Evolutionary conservation across 148 eudicot genomes (phyloP).

Genomic region (Camellia lanceoleosa): DNA sequence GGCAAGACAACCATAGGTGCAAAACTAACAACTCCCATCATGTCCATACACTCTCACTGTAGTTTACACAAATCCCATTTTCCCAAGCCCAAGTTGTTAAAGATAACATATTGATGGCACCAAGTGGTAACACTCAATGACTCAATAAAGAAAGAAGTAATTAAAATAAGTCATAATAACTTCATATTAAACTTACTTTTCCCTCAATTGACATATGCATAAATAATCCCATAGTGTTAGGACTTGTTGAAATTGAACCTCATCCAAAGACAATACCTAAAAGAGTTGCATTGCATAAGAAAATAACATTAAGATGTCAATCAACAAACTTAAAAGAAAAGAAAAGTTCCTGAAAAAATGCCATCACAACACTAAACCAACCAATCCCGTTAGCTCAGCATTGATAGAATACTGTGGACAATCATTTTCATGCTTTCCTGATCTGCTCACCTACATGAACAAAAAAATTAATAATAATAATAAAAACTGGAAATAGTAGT

Average conservation of each 20-base stretch:
- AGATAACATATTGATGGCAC: not conserved
- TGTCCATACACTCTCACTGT: too few species aligned
- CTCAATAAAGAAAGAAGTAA: not conserved
- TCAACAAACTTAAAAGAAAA: not conserved
- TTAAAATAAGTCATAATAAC: conserved; percentile 1
- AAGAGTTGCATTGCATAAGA: conserved; percentile 16
- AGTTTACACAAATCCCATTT: too few species aligned
- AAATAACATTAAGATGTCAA: conserved; percentile 5
- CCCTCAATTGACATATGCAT: conserved; percentile 60
- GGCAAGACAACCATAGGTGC: too few species aligned
- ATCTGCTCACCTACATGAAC: conserved; percentile 62
- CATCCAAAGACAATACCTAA: conserved; percentile 68
- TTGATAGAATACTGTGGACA: conserved; percentile 76
- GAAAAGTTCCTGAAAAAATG: conserved; percentile 3
- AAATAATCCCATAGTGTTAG: conserved; percentile 64
- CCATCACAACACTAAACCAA: conserved; percentile 30
- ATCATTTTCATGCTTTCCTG: conserved; percentile 69
- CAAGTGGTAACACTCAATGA: not conserved
- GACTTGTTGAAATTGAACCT: conserved; percentile 65
- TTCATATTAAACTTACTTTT: conserved; percentile 51
- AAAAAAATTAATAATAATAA: too few species aligned
- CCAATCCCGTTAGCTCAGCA: conserved; percentile 55
- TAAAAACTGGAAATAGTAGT: conserved; percentile 12
- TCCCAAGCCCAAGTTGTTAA: not conserved
- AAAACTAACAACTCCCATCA: too few species aligned